phyloP scores from a whole-genome alignment of 306 rosid species.

The Trifolium pratense region DNA sequence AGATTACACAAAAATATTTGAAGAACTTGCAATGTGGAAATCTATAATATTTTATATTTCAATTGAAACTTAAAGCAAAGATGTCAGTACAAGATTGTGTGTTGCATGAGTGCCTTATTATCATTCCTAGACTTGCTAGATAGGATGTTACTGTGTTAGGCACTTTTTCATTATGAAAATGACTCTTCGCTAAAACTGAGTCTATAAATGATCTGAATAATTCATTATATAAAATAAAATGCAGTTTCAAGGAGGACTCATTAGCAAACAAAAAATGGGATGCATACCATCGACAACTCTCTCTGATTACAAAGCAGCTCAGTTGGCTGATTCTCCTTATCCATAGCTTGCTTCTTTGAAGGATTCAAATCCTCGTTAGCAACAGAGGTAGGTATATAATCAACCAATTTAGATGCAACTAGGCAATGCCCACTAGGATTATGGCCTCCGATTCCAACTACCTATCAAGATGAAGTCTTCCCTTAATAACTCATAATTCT shows the following conservation, averaged over 20 bases:
- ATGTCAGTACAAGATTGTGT: conserved; percentile 22
- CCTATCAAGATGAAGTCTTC: conserved; percentile 56
- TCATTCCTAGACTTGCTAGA: conserved; percentile 23
- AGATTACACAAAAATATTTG: conserved; percentile 17
- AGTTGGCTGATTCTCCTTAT: conserved; percentile 54
- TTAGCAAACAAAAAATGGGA: conserved; percentile 22
- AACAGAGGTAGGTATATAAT: conserved; percentile 57
- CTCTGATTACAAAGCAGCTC: conserved; percentile 48
- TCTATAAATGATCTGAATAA: conserved; percentile 2
- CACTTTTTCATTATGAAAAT: neutral
- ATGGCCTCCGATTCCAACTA: conserved; percentile 87
- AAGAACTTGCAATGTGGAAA: neutral
- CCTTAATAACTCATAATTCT: conserved; percentile 31
- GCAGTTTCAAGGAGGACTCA: conserved; percentile 23
- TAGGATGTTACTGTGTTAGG: conserved; percentile 26
- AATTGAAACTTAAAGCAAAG: neutral
- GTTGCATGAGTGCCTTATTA: conserved; percentile 5
- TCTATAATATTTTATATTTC: conserved; percentile 28
- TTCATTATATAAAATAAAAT: conserved; percentile 4
- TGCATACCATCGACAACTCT: conserved; percentile 72
- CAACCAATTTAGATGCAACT: conserved; percentile 83
- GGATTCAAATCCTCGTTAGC: conserved; percentile 61
- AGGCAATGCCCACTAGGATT: conserved; percentile 99
- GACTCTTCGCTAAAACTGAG: conserved; percentile 17
- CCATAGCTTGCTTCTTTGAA: conserved; percentile 75